phyloP scores from a whole-genome alignment of 176 grass and related monocot species.

The Lolium perenne region DNA sequence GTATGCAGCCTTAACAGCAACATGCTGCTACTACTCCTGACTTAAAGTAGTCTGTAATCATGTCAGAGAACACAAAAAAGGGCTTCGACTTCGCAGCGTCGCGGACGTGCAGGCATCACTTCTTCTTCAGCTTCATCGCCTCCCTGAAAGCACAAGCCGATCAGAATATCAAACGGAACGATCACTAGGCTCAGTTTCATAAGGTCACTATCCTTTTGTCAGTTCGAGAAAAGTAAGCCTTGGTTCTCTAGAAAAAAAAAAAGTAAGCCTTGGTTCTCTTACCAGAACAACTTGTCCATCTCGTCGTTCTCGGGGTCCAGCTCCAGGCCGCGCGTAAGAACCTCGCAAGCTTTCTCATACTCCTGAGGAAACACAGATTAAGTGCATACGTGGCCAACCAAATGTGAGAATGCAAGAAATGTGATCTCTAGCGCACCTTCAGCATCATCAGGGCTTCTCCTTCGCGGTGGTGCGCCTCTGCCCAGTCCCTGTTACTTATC shows the following conservation, averaged over 20 bases:
- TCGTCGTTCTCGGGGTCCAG: slow-evolving; percentile 13
- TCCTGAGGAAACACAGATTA: background rate
- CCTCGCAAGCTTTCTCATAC: slow-evolving; percentile 28
- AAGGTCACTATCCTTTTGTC: background rate
- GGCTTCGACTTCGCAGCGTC: background rate
- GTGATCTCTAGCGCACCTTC: slow-evolving; percentile 8
- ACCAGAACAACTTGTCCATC: slow-evolving; percentile 35
- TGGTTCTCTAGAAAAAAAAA: no score
- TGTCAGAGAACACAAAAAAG: background rate
- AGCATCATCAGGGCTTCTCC: slow-evolving; percentile 47
- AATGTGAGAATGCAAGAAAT: slow-evolving; percentile 20
- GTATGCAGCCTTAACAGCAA: background rate
- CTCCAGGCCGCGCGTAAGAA: background rate
- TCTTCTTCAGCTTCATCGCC: slow-evolving; percentile 22
- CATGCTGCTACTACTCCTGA: background rate
- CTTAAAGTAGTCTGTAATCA: background rate
- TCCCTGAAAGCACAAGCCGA: background rate
- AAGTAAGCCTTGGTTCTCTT: background rate
- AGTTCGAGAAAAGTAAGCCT: no score
- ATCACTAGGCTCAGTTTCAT: background rate
- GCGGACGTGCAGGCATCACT: background rate
- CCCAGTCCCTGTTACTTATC: slow-evolving; percentile 35
- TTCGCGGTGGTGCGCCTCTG: slow-evolving; percentile 42
- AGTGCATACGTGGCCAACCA: background rate
- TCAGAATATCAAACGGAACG: background rate